Base-by-base conservation (phyloP, 306 rosid species). In the Vigna nakashimae region DNA sequence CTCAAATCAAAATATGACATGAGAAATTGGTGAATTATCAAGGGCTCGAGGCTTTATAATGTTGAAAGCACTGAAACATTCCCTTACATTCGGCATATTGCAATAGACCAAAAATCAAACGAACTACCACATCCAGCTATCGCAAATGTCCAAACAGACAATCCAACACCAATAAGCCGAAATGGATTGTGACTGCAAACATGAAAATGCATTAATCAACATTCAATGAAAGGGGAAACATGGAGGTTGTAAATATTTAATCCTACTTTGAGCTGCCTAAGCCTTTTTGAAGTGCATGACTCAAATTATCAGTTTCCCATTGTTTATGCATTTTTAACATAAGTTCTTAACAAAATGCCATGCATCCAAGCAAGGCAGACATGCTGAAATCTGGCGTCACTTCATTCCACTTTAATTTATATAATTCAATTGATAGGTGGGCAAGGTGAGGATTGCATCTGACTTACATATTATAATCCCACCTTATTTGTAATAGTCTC, bases 91-190 rank as follows among this genome's bases (percentile, higher is more conserved):
- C 98, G 90, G 83, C 95, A 92, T 69, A 89, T 73, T 60, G 91
- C 80, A 82, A 95, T 91, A 71, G 98, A 89, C 98, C 98, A 92
- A 83, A 95, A 92, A 78, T 91, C 81, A 82, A 92, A 87, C 14
- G 98, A 92, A 81, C 75, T 32, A 40, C 92, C 98, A 79, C 98
- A 95, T 40, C 98, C 98, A 75, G 88, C 91, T 50, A 85, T 62
- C 10, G 98, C 97, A 20, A 92, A 80, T 49, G 98, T 91, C 98
- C 98, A 95, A 74, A 92, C 91, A 73, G 97, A 88, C 85, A 95
- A 86, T 76, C 98, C 98, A 83, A 92, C 92, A 74, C 98, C 97
- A 78, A 95, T 95, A 80, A 95, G 98, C 84, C 97, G 88, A 82
- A 95, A 95, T 10, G 98, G 96, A 80, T 88, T 92, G 72, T 91